Evolutionary conservation across 352 stramenopile species (phyloP).

Genomic region (Pythium aristosporum): DNA sequence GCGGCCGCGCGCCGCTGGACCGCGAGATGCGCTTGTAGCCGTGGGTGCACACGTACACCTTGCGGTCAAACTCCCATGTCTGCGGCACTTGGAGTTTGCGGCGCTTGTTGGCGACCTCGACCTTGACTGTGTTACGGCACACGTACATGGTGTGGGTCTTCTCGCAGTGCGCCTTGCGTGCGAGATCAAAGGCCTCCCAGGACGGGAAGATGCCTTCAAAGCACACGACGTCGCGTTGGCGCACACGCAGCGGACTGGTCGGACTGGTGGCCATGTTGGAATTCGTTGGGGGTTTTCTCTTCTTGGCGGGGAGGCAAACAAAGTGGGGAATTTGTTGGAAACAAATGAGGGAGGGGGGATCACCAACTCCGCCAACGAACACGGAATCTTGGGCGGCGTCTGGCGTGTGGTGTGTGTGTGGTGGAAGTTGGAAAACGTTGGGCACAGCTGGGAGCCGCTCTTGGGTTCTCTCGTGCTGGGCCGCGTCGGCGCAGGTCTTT

Average conservation of each 20-base stretch:
- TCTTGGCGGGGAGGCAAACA: neutral
- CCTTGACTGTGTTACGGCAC: slow-evolving; percentile 75
- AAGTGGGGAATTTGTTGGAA: neutral
- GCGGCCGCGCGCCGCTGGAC: slow-evolving; percentile 55
- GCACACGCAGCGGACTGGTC: neutral
- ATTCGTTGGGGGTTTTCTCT: neutral
- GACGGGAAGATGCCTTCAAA: slow-evolving; percentile 71
- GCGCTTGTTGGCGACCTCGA: slow-evolving; percentile 69
- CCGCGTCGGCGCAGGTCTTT: slow-evolving; percentile 16
- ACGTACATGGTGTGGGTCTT: slow-evolving; percentile 83
- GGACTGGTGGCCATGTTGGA: neutral
- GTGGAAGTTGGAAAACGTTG: neutral
- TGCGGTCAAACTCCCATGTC: slow-evolving; percentile 67
- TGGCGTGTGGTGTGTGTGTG: neutral
- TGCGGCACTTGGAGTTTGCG: slow-evolving; percentile 66
- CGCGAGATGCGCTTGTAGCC: slow-evolving; percentile 68
- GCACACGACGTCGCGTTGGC: slow-evolving; percentile 56
- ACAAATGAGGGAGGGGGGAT: neutral
- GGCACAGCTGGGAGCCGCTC: neutral
- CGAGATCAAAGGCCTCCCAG: slow-evolving; percentile 75
- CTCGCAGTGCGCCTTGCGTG: slow-evolving; percentile 63
- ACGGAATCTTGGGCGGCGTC: neutral
- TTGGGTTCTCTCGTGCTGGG: slow-evolving; percentile 35
- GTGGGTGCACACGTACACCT: slow-evolving; percentile 77
- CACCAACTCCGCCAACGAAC: neutral